These are phyloP conservation scores for Penicillium roqueforti DNA, from an alignment of 495 filamentous ascomycete genomes.

Conservation along the genomic window DNA sequence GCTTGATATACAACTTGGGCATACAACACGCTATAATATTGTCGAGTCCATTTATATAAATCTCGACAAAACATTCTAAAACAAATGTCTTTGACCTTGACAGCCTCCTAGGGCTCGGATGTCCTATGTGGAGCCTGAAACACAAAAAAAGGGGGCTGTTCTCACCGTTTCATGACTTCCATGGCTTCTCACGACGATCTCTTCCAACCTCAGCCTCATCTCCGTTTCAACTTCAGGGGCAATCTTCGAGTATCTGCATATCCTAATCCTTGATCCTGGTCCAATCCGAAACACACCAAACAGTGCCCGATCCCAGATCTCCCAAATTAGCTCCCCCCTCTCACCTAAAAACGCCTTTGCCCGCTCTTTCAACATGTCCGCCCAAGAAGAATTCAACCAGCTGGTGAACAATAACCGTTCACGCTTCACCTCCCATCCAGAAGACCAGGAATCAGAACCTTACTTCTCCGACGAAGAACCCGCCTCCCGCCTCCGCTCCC, in stretches of 20 bases:
- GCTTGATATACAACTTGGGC: no score
- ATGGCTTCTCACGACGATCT: constrained; percentile 28
- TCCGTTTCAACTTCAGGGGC: constrained; percentile 15
- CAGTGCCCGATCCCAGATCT: not conserved
- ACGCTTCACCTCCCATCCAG: constrained; percentile 50
- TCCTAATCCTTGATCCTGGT: not conserved
- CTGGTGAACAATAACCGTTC: constrained; percentile 58
- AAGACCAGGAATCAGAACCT: constrained; percentile 52
- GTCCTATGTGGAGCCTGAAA: not conserved
- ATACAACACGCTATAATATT: no score
- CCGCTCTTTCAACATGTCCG: constrained; percentile 50
- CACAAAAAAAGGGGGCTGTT: constrained; percentile 19
- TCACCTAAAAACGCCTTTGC: constrained; percentile 2
- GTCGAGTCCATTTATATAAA: no score
- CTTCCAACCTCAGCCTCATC: constrained; percentile 24
- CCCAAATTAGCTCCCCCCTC: constrained; percentile 15
- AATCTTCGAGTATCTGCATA: not conserved
- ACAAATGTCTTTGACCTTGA: no score
- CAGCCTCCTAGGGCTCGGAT: not conserved
- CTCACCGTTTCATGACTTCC: constrained; percentile 1
- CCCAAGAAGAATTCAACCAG: constrained; percentile 81
- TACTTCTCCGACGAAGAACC: constrained; percentile 46
- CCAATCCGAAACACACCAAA: not conserved
- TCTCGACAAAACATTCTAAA: no score
- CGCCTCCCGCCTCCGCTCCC: constrained; percentile 46